These are phyloP conservation scores for Starmerella gropengiesseri DNA, from an alignment of 805 yeast genomes.

Conservation along the genomic window DNA sequence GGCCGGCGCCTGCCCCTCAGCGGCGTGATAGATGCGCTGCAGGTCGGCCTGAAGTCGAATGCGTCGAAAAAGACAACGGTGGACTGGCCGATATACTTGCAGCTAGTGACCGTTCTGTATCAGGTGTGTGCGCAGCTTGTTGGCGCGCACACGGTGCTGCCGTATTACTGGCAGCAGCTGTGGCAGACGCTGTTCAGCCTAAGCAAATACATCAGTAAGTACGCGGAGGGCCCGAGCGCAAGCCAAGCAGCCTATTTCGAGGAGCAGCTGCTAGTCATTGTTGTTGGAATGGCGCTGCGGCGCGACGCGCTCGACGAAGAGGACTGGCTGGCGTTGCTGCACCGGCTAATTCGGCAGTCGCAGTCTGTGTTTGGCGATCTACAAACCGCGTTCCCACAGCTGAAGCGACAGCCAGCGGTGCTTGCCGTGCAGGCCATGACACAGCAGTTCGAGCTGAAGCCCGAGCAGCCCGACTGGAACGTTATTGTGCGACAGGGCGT, in stretches of 20 bases:
- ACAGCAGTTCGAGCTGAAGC: conserved; percentile 22
- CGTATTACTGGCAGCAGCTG: conserved; percentile 33
- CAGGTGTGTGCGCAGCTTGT: conserved; percentile 23
- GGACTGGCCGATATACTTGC: conserved; percentile 27
- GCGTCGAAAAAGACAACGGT: conserved; percentile 19
- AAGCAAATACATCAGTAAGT: conserved; percentile 23
- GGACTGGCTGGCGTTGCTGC: conserved; percentile 28
- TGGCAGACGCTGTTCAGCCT: conserved; percentile 30
- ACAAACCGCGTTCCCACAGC: conserved; percentile 14
- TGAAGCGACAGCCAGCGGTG: conserved; percentile 19
- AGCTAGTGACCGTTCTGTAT: conserved; percentile 22
- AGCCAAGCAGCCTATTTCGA: neutral
- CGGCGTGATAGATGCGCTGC: conserved; percentile 30
- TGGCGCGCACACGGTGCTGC: conserved; percentile 10
- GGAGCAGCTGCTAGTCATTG: conserved; percentile 18
- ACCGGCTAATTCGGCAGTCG: conserved; percentile 25
- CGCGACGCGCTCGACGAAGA: conserved; percentile 28
- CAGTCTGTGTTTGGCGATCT: conserved; percentile 24
- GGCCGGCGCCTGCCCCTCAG: conserved; percentile 26
- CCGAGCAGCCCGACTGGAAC: conserved; percentile 14
- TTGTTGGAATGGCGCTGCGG: conserved; percentile 28
- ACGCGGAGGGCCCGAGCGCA: conserved; percentile 2
- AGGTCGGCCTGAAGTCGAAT: conserved; percentile 28
- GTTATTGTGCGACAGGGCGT: conserved; percentile 20
- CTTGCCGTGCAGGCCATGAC: conserved; percentile 23